Base-by-base conservation (phyloP, 1,284 basidiomycete species). In the Gomphus bonarii region DNA sequence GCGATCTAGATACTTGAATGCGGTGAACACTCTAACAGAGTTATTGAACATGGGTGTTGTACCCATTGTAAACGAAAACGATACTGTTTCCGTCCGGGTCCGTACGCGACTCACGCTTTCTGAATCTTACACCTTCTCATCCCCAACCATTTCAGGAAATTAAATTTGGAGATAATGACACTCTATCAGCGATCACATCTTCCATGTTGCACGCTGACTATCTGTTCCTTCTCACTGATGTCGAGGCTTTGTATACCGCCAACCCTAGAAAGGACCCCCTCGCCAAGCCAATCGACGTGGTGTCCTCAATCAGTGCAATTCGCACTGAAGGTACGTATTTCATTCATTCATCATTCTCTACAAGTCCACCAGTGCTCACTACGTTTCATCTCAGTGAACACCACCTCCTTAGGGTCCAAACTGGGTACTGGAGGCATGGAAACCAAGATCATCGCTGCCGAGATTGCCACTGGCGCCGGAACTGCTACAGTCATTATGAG, bases 91-190 rank as follows among this genome's bases (percentile, higher is more conserved):
- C 20, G 94, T 97, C 58, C 91, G 89, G 71, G 91, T 94, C 67
- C 69, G 87, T 81, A 11, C 28, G 28, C 20, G 2, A 14, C 18
- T 25, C 7, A 35, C 31, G 9, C 18, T 28, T 49, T 31, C 28
- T 6, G 14, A 33, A 22, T 10, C 46, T 33, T 50, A 18, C 7
- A 3, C 11, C 33, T 12, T 11, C 22, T 48, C 40, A 28, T 7
- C 25, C 53, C 10, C 55, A 52, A 47, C 54, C 54, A 40, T 38
- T 1, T 10, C 64, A 93, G 90, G 95, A 99, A 85, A 97, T 99
- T 64, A 95, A 95, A 86, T 99, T 99, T 66, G 95, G 97, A 53
- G 97, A 99, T 73, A 99, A 99, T 68, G 97, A 99, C 68, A 98
- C 95, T 0, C 75, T 99, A 18, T 97, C 94, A 30, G 95, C 95